Evolutionary conservation across 805 yeast species (phyloP).

Genomic region (Metschnikowia shivogae): DNA sequence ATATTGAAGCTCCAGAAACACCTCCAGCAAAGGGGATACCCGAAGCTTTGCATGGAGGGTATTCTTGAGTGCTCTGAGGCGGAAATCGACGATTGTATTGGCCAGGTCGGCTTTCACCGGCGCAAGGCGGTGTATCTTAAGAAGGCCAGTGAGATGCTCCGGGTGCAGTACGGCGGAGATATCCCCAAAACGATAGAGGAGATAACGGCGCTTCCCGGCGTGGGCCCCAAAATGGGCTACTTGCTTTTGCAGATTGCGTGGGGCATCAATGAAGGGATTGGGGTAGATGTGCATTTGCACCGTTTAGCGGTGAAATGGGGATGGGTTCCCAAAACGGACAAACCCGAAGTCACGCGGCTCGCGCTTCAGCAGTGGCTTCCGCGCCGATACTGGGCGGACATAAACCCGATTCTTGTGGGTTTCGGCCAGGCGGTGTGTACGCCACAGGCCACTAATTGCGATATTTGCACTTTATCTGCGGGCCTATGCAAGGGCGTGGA

Average conservation of each 20-base stretch:
- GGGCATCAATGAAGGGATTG: conserved; percentile 75
- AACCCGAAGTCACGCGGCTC: conserved; percentile 73
- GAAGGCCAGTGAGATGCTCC: conserved; percentile 51
- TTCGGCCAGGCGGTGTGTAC: conserved; percentile 88
- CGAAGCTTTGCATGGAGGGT: conserved; percentile 57
- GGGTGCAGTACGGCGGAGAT: conserved; percentile 53
- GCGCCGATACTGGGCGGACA: conserved; percentile 68
- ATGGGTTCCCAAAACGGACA: conserved; percentile 59
- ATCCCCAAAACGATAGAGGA: conserved; percentile 69
- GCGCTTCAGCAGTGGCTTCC: conserved; percentile 76
- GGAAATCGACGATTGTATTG: conserved; percentile 62
- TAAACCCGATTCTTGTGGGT: conserved; percentile 85
- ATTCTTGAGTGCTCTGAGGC: conserved; percentile 46
- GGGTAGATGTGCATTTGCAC: conserved; percentile 90
- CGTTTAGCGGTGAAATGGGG: conserved; percentile 75
- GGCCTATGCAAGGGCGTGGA: conserved; percentile 59
- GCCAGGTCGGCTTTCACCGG: conserved; percentile 81
- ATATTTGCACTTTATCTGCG: conserved; percentile 55
- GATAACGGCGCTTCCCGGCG: conserved; percentile 74
- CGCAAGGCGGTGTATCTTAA: conserved; percentile 73
- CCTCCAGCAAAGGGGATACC: conserved; percentile 34
- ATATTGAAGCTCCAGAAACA: conserved; percentile 55
- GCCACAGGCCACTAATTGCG: conserved; percentile 68
- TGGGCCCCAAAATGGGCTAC: conserved; percentile 94
- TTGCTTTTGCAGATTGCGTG: conserved; percentile 79